A percentile compares a stretch with the other conserved stretches of the same genome.
Conservation (phyloP, 2,329 filamentous ascomycete species). For the Scedosporium apiospermum region DNA sequence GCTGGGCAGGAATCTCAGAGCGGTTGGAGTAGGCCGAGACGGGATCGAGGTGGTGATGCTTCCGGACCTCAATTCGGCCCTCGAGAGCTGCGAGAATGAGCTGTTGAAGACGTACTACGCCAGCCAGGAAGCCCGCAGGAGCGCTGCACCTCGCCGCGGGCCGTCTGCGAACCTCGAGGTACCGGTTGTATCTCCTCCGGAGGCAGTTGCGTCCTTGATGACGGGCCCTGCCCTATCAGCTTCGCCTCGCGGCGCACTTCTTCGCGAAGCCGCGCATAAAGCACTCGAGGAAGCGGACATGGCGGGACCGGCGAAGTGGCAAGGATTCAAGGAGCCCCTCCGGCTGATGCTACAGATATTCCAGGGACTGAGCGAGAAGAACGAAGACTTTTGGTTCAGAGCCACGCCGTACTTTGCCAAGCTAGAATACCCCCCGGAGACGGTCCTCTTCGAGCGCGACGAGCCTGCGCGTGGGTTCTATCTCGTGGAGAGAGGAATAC, state of each 20-base stretch:
- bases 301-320: constrained; percentile 59
- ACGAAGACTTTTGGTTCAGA: constrained; percentile 93
- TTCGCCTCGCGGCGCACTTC: constrained; percentile 65
- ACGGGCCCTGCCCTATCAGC: constrained; percentile 9
- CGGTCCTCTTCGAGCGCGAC: constrained; percentile 67
- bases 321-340: constrained; percentile 80
- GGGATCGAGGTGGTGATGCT: constrained; percentile 72
- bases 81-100: constrained; percentile 93
- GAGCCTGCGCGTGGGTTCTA: constrained; percentile 79
- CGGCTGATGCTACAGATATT: constrained; percentile 94
- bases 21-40: constrained; percentile 65
- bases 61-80: constrained; percentile 80
- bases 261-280: constrained; percentile 68
- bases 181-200: constrained; percentile 23
- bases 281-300: constrained; percentile 61
- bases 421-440: constrained; percentile 57
- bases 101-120: constrained; percentile 73
- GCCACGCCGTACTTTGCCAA: constrained; percentile 66
- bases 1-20: constrained; percentile 68
- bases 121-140: constrained; percentile 48
- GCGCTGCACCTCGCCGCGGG: constrained; percentile 30
- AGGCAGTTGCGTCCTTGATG: background rate
- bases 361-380: constrained; percentile 72
- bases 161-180: constrained; percentile 38
- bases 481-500: constrained; percentile 77